Evolutionary conservation across 2,329 filamentous ascomycete species (phyloP), one percentile per base, ranked within the genome.

Genomic region (Curvularia verruculosa): DNA sequence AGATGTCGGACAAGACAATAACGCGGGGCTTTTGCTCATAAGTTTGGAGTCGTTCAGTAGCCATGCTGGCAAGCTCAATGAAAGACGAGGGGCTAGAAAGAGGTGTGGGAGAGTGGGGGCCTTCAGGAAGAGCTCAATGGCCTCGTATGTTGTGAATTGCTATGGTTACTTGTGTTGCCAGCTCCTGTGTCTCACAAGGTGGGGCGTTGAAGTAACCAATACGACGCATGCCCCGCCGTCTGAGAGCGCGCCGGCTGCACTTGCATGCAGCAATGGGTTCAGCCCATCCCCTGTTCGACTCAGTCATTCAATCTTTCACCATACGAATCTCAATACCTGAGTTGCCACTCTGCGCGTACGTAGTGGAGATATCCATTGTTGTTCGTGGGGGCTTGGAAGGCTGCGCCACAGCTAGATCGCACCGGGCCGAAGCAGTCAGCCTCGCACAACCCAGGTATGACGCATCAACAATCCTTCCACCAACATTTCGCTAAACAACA

Each of bases 1-100:
- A 74, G 23, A 78, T 77, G 50, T 78, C 76, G 1, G 75, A 71
- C n/a, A 77, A 56, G 54, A 78, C 73, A 64, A 78, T 74, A 15
- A 78, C 70, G 58, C 75, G 73, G 52, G 74, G 75, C 51, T 77
- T 78, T n/a, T 60, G 65, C 28, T 67, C 48, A 52, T 66, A 71
- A 1, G 58, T 65, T 39, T 73, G 72, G 6, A 74, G 67, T 21
- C 52, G 65, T 21, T 62, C 37, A n/a, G 67, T 59, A 9, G 71
- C 60, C 72, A 74, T 74, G 21, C 21, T 57, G 50, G 34, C 34
- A 12, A 24, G 6, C 10, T 36, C n/a, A 24, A 51, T 29, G 23
- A 23, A 21, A 44, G 12, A 23, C 23, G n/a, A 36, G 5, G 6
- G 12, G 28, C 21, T 9, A 41, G 9, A 34, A 5, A 6, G 45